Conservation (phyloP, 106 monocot species). For the Apostasia shenzhenica region DNA sequence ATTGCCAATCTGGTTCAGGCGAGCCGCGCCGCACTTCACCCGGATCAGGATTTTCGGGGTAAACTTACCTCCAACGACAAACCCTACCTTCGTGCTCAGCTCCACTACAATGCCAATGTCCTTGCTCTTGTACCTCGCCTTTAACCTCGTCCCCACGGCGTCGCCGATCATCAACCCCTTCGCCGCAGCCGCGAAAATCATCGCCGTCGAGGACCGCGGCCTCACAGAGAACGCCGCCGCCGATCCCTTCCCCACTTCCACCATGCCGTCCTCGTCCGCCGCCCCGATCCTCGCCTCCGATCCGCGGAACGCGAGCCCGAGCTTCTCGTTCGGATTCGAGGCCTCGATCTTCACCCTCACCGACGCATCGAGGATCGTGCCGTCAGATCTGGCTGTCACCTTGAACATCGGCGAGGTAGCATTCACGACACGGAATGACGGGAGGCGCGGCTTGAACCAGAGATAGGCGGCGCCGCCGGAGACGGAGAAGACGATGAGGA, state of each 20-base stretch:
- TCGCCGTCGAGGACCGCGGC: slow-evolving; percentile 29
- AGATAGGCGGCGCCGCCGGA: slow-evolving; percentile 35
- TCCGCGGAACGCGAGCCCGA: slow-evolving; percentile 17
- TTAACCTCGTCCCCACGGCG: slow-evolving; percentile 33
- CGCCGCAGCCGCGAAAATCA: slow-evolving; percentile 16
- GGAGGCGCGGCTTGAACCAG: slow-evolving; percentile 55
- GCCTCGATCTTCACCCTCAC: slow-evolving; percentile 9
- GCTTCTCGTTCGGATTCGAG: slow-evolving; percentile 34
- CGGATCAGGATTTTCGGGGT: slow-evolving; percentile 31
- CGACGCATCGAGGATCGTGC: slow-evolving; percentile 21
- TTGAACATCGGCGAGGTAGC: slow-evolving; percentile 15
- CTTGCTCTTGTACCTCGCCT: slow-evolving; percentile 22
- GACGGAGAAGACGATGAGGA: slow-evolving; percentile 16
- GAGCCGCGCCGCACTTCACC: slow-evolving; percentile 34
- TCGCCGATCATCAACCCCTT: slow-evolving; percentile 48
- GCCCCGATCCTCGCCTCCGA: slow-evolving; percentile 22
- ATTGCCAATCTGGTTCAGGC: slow-evolving; percentile 26
- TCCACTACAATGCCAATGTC: slow-evolving; percentile 29
- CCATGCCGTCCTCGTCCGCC: slow-evolving; percentile 45
- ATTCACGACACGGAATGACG: slow-evolving; percentile 41
- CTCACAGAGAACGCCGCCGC: slow-evolving; percentile 27
- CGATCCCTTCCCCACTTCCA: slow-evolving; percentile 26
- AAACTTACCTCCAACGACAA: slow-evolving; percentile 12
- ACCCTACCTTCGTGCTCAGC: slow-evolving; percentile 26
- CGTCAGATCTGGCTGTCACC: slow-evolving; percentile 20